These are phyloP conservation scores for Xylariomycetidae sp. DNA, from an alignment of 2,329 filamentous ascomycete genomes.

Conservation along the genomic window DNA sequence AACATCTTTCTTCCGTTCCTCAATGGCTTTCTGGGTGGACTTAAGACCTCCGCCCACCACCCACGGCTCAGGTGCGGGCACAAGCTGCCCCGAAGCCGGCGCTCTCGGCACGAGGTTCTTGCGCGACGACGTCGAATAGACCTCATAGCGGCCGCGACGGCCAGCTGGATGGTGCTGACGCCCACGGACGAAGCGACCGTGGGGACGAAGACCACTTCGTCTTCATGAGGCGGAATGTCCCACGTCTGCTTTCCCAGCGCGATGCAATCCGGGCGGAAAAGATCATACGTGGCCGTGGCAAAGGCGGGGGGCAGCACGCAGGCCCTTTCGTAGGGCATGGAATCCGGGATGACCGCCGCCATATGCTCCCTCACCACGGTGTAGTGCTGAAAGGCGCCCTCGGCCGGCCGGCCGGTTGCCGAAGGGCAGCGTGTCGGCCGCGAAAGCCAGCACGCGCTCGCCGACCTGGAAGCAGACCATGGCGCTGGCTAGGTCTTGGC, in stretches of 20 bases:
- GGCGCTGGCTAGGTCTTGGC: slow-evolving; percentile 26
- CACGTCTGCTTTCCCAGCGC: too few species aligned
- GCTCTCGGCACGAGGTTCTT: slow-evolving; percentile 33
- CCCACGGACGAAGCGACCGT: slow-evolving; percentile 42
- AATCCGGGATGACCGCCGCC: slow-evolving; percentile 12
- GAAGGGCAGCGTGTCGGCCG: slow-evolving; percentile 6
- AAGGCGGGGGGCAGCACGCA: slow-evolving; percentile 20
- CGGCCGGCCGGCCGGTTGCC: slow-evolving; percentile 5
- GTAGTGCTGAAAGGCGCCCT: slow-evolving; percentile 25
- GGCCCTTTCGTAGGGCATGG: slow-evolving; percentile 14
- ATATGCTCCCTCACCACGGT: slow-evolving; percentile 5
- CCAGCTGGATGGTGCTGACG: slow-evolving; percentile 39
- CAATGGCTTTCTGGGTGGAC: slow-evolving; percentile 23
- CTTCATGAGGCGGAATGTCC: too few species aligned
- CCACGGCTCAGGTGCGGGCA: slow-evolving; percentile 16
- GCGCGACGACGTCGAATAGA: slow-evolving; percentile 33
- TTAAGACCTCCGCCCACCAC: slow-evolving; percentile 26
- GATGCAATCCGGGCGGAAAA: slow-evolving; percentile 18
- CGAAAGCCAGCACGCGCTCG: slow-evolving; percentile 25
- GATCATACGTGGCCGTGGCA: slow-evolving; percentile 20
- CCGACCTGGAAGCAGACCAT: slow-evolving; percentile 26
- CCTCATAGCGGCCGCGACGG: slow-evolving; percentile 35
- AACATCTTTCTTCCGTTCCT: slow-evolving; percentile 17
- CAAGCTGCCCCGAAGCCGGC: slow-evolving; percentile 12
- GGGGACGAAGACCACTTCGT: slow-evolving; percentile 36